phyloP scores from a whole-genome alignment of 257 asterid genomes.

The Parsonsia alboflavescens region DNA sequence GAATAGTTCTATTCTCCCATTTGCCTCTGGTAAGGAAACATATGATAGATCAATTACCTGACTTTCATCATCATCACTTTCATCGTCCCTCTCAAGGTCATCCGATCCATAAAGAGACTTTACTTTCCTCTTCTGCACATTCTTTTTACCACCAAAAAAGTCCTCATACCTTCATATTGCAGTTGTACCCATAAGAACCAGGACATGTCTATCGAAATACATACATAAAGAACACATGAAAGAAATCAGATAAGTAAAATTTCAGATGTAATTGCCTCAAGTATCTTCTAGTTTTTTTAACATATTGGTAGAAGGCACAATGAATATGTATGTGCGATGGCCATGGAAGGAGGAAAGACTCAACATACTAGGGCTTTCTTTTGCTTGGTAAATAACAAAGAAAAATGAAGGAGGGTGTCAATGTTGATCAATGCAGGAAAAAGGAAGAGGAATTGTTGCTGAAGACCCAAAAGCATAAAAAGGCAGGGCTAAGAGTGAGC shows the following conservation, averaged over 20 bases:
- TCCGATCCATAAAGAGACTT: slow-evolving; percentile 42
- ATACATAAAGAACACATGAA: background rate
- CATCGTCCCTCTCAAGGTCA: slow-evolving; percentile 43
- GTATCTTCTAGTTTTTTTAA: background rate
- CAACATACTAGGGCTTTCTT: background rate
- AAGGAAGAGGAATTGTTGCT: background rate
- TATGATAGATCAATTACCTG: slow-evolving; percentile 27
- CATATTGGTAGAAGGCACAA: background rate
- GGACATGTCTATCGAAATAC: slow-evolving; percentile 5
- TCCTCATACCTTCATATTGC: slow-evolving; percentile 60
- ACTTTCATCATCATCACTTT: slow-evolving; percentile 28
- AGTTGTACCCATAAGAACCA: slow-evolving; percentile 16
- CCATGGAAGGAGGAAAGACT: background rate
- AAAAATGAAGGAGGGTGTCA: background rate
- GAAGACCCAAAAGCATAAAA: background rate
- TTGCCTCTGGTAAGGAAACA: background rate
- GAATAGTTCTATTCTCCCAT: background rate
- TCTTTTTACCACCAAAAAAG: slow-evolving; percentile 53
- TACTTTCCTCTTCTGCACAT: slow-evolving; percentile 44
- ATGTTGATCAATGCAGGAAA: background rate
- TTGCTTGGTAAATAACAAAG: background rate
- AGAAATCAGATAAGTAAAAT: slow-evolving; percentile 5
- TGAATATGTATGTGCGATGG: background rate
- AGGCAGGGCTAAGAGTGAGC: background rate
- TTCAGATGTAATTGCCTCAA: background rate